These are phyloP conservation scores for Trypanosoma scelopori DNA, from an alignment of 208 protist species.

Conservation along the genomic window DNA sequence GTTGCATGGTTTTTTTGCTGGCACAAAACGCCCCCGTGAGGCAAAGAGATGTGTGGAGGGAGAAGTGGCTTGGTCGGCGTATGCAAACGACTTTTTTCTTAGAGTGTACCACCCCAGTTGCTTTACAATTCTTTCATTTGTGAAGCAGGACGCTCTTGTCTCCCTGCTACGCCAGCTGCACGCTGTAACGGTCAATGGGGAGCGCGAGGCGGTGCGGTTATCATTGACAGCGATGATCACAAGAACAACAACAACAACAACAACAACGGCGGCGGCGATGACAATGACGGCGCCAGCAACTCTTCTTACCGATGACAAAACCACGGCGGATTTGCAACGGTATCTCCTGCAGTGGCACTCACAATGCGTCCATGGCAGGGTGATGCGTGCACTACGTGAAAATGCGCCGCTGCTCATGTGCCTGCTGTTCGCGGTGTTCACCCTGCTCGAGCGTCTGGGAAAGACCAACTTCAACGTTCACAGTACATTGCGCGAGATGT, in stretches of 20 bases:
- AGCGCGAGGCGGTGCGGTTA: neutral
- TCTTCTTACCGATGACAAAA: neutral
- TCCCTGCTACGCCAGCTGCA: slow-evolving; percentile 37
- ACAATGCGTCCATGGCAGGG: slow-evolving; percentile 5
- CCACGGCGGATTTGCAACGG: neutral
- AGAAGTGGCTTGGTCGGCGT: slow-evolving; percentile 6
- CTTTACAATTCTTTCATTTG: slow-evolving; percentile 51
- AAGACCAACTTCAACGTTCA: slow-evolving; percentile 24
- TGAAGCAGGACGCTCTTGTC: slow-evolving; percentile 52
- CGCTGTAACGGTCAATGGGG: slow-evolving; percentile 20
- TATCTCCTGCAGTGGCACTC: slow-evolving; percentile 16
- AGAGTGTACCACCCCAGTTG: slow-evolving; percentile 58
- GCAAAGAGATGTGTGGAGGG: neutral
- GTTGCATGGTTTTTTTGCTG: neutral
- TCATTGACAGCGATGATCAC: neutral
- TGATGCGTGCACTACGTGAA: slow-evolving; percentile 20
- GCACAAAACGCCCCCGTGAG: neutral
- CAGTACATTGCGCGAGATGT: slow-evolving; percentile 5
- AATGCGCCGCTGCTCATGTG: slow-evolving; percentile 23
- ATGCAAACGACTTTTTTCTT: slow-evolving; percentile 39
- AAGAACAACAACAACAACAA: too few relatives aligned
- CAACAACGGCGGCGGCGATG: too few relatives aligned
- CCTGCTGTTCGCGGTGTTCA: slow-evolving; percentile 22
- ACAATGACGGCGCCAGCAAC: too few relatives aligned
- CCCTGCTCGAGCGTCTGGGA: slow-evolving; percentile 19